Evolutionary conservation across 1,284 basidiomycete genomes (phyloP).

Genomic region (Cystobasidium sp.): DNA sequence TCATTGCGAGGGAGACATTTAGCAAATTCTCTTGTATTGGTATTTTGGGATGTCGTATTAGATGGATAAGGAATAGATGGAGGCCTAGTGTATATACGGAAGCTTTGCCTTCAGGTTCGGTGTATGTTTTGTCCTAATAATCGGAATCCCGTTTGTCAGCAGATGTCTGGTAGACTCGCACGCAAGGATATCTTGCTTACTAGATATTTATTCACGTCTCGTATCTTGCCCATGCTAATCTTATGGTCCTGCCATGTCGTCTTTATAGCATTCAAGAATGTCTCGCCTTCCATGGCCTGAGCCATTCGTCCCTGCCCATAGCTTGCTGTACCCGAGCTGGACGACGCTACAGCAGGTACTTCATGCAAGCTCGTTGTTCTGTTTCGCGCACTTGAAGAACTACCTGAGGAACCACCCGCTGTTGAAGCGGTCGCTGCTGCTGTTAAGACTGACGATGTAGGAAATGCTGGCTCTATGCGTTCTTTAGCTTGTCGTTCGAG

Average conservation of each 20-base stretch:
- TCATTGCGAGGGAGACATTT: slow-evolving; percentile 78
- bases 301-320: slow-evolving; percentile 48
- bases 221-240: slow-evolving; percentile 84
- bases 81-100: slow-evolving; percentile 81
- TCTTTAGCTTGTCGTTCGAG: slow-evolving; percentile 77
- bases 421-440: slow-evolving; percentile 52
- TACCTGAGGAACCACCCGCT: slow-evolving; percentile 53
- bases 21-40: slow-evolving; percentile 84
- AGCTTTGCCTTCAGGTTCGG: slow-evolving; percentile 52
- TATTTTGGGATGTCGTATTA: slow-evolving; percentile 66
- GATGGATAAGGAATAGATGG: slow-evolving; percentile 78
- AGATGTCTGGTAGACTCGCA: too few species aligned
- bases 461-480: slow-evolving; percentile 82
- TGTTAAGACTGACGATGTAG: slow-evolving; percentile 60
- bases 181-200: slow-evolving; percentile 61
- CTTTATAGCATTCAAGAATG: slow-evolving; percentile 79
- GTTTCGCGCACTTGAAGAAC: slow-evolving; percentile 42
- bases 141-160: too few species aligned
- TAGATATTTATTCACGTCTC: slow-evolving; percentile 94
- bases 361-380: slow-evolving; percentile 42
- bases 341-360: slow-evolving; percentile 40
- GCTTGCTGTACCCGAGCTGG: slow-evolving; percentile 42
- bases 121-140: slow-evolving; percentile 70
- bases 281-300: slow-evolving; percentile 70
- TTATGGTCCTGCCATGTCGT: slow-evolving; percentile 94